phyloP scores from a whole-genome alignment of 768 basidiomycete genomes.

The Leccinum arenicola region DNA sequence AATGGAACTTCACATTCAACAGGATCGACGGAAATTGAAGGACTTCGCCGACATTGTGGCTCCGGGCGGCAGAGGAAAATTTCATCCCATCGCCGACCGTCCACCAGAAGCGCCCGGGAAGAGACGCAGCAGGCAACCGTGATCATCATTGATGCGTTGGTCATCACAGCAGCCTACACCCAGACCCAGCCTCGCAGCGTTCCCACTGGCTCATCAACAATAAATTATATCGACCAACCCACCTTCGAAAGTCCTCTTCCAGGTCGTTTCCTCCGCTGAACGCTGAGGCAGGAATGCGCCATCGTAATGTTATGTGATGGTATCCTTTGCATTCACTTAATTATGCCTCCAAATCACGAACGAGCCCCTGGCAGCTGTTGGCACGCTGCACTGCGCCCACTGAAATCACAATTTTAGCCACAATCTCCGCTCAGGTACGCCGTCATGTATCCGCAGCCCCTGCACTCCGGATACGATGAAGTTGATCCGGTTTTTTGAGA shows the following conservation, averaged over 20 bases:
- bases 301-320: slow-evolving; percentile 27
- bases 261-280: neutral
- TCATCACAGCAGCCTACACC: slow-evolving; percentile 48
- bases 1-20: neutral
- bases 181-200: slow-evolving; percentile 28
- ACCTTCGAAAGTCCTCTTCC: slow-evolving; percentile 4
- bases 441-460: neutral
- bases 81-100: slow-evolving; percentile 47
- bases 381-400: slow-evolving; percentile 38
- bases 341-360: slow-evolving; percentile 41
- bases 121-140: slow-evolving; percentile 38
- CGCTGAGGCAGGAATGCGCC: slow-evolving; percentile 34
- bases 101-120: slow-evolving; percentile 44
- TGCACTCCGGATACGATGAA: neutral
- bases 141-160: slow-evolving; percentile 35
- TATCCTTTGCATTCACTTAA: slow-evolving; percentile 32
- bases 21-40: neutral
- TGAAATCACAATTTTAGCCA: slow-evolving; percentile 33
- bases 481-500: slow-evolving; percentile 27
- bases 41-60: slow-evolving; percentile 40
- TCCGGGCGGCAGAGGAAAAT: slow-evolving; percentile 37
- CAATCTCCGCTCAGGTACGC: neutral
- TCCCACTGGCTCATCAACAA: slow-evolving; percentile 11
- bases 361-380: slow-evolving; percentile 21
- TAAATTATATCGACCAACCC: neutral